A percentile compares a stretch with the other conserved stretches of the same genome.
phyloP scores from a whole-genome alignment of 2,329 filamentous ascomycete genomes.

The Ophiocordyceps robertsii region DNA sequence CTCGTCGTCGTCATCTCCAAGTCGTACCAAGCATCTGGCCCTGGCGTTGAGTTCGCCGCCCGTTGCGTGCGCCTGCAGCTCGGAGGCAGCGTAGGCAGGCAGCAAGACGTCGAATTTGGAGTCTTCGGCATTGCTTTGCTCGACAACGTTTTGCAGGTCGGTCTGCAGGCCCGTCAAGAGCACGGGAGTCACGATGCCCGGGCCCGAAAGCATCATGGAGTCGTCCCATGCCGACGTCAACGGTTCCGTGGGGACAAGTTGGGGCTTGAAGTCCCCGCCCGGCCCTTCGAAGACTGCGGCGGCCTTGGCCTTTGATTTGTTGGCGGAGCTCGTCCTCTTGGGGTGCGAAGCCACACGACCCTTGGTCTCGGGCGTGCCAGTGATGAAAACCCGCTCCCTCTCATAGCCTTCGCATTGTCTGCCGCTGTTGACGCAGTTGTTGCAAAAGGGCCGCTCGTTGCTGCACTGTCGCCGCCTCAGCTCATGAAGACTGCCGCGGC shows the following conservation, averaged over 20 bases:
- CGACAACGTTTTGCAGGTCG: slow-evolving; percentile 21
- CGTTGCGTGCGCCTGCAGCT: slow-evolving; percentile 20
- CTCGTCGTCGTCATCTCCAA: slow-evolving; percentile 18
- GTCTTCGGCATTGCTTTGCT: slow-evolving; percentile 10
- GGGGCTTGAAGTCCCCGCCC: slow-evolving; percentile 7
- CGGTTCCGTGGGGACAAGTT: slow-evolving; percentile 24
- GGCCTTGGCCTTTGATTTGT: slow-evolving; percentile 14
- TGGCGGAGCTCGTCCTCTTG: slow-evolving; percentile 23
- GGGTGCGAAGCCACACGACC: slow-evolving; percentile 45
- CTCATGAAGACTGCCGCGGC: background rate
- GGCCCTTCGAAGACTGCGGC: slow-evolving; percentile 3
- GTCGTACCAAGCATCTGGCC: slow-evolving; percentile 29
- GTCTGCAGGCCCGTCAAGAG: slow-evolving; percentile 33
- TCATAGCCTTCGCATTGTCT: slow-evolving; percentile 49
- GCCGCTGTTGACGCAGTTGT: slow-evolving; percentile 44
- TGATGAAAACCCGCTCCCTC: slow-evolving; percentile 49
- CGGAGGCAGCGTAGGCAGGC: slow-evolving; percentile 22
- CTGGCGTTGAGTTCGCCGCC: slow-evolving; percentile 25
- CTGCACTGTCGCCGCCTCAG: slow-evolving; percentile 34
- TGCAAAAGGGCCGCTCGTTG: slow-evolving; percentile 45
- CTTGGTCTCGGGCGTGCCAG: slow-evolving; percentile 39
- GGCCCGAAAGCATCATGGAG: slow-evolving; percentile 24
- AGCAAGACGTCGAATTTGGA: slow-evolving; percentile 23
- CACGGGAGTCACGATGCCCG: slow-evolving; percentile 21
- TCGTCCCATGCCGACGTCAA: slow-evolving; percentile 38